Evolutionary conservation across 495 filamentous ascomycete genomes (phyloP), one percentile per base, ranked within the genome.

Genomic region (Copromyces sp.): DNA sequence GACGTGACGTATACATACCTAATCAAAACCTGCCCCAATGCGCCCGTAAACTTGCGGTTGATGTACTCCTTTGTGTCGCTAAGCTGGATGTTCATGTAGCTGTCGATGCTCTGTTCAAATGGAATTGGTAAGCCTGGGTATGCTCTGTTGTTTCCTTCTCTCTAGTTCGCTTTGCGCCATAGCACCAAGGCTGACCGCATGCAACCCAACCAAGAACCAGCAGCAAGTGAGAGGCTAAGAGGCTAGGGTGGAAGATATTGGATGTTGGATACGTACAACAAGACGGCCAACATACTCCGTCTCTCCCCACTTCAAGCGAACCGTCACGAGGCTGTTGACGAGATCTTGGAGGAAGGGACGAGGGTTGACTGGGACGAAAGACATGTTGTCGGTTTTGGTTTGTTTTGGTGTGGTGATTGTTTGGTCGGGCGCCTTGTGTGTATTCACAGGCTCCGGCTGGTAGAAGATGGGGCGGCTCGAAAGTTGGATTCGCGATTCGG

Each of bases 21-120:
- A 75, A 99, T 98, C 76, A 99, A 80, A 69, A 98, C 95, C 81
- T 97, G 90, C 24, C 95, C 95, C 78, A 99, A 82, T 73, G 85
- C 86, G 68, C 93, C 94, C 39, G 91, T 93, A 78, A 87, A 90
- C 87, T 95, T 93, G 71, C 92, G 92, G 82, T 95, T 90, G 75
- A 97, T 91, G 83, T 88, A 97, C 79, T 98, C 96, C 83, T 96
- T 93, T 68, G 95, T 93, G 77, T 90, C 89, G 77, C 87, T 87
- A 70, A 99, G 87, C 82, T 98, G 92, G 74, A 99, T 89, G 84
- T 99, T 99, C 94, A 99, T 97, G 88, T 98, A 99, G 77, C 91
- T 94, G 84, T 99, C 95, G 75, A 97, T 92, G 83, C 78, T 80
- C 79, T 80, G 70, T 59, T 6, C 20, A 38, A 4, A 40, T 61